Evolutionary conservation across 2,329 filamentous ascomycete genomes (phyloP).

Genomic region (Cercospora janseana): DNA sequence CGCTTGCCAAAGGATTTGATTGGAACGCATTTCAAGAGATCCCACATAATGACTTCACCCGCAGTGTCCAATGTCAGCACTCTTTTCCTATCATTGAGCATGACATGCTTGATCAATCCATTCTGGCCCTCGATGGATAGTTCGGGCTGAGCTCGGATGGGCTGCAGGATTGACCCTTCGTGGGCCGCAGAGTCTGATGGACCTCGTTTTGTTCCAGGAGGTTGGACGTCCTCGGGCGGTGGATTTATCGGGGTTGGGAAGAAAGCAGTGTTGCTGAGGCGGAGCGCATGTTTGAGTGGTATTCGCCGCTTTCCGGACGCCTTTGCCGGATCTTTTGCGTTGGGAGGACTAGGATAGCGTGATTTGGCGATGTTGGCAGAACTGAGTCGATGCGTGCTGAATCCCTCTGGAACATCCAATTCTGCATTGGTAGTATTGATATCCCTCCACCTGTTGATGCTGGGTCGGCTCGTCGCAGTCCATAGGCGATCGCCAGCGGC

Average conservation of each 20-base stretch:
- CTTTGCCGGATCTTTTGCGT: slow-evolving; percentile 17
- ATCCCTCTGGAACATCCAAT: slow-evolving; percentile 56
- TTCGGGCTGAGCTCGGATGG: slow-evolving; percentile 48
- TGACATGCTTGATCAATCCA: slow-evolving; percentile 86
- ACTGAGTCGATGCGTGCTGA: slow-evolving; percentile 55
- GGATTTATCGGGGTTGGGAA: slow-evolving; percentile 56
- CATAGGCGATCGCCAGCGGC: slow-evolving; percentile 74
- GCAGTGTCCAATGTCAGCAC: slow-evolving; percentile 92
- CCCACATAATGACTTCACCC: slow-evolving; percentile 92
- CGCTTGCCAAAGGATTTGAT: slow-evolving; percentile 91
- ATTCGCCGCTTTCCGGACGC: slow-evolving; percentile 59
- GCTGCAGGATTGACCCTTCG: slow-evolving; percentile 36
- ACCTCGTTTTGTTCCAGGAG: slow-evolving; percentile 55
- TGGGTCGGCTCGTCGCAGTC: slow-evolving; percentile 86
- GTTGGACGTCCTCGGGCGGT: slow-evolving; percentile 41
- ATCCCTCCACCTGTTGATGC: slow-evolving; percentile 87
- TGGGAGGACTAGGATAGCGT: slow-evolving; percentile 40
- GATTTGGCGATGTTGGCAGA: slow-evolving; percentile 44
- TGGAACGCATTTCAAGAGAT: slow-evolving; percentile 82
- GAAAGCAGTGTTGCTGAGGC: slow-evolving; percentile 77
- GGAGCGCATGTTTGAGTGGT: slow-evolving; percentile 71
- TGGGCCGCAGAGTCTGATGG: slow-evolving; percentile 43
- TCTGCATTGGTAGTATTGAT: slow-evolving; percentile 73
- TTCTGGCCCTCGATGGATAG: slow-evolving; percentile 83
- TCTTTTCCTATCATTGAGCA: slow-evolving; percentile 85